Base-by-base conservation (phyloP, 805 yeast genomes). In the Hanseniaspora taiwanica region DNA sequence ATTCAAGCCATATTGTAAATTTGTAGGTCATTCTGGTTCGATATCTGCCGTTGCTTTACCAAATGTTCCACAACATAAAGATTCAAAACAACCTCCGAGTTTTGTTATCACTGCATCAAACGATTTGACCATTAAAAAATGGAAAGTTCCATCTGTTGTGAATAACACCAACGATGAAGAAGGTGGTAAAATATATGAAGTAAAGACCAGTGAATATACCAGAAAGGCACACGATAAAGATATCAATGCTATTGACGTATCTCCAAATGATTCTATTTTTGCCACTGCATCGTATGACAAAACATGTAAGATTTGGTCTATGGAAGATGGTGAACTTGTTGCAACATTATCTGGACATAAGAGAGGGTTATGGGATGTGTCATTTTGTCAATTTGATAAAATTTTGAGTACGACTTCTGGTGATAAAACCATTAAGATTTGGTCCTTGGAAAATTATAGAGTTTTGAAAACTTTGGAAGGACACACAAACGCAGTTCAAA, bases 191-290 rank as follows among this genome's bases (percentile, higher is more conserved):
- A 50, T 62, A 3, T 48, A 55, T 13, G 42, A 53, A 3, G 68
- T 82, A 6, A 75, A 69, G 49, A 64, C 68, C 2, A 81, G 96
- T 2, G 85, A 78, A 40, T 91, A 80, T 59, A 91, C 98, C 0
- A 76, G 96, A 66, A 76, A 87, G 53, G 97, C 96, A 1, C 99
- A 91, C 58, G 97, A 91, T 41, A 91, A 89, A 58, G 96, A 91
- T 59, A 91, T 91, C 44, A 93, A 91, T 53, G 72, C 89, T 2
- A 63, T 91, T 40, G 96, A 86, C 47, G 67, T 91, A 3, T 71
- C 96, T n/a, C 94, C 96, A 14, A 84, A 86, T 53, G 93, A 89
- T 59, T 80, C 78, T 47, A 66, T 71, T 38, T 78, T 91, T 53
- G 97, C 95, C 1, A 81, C 96, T 1, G 97, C 95, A 2, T 82